phyloP scores from a whole-genome alignment of 192 early-diverging fungal genomes.

The Phycomyces blakesleeanus region DNA sequence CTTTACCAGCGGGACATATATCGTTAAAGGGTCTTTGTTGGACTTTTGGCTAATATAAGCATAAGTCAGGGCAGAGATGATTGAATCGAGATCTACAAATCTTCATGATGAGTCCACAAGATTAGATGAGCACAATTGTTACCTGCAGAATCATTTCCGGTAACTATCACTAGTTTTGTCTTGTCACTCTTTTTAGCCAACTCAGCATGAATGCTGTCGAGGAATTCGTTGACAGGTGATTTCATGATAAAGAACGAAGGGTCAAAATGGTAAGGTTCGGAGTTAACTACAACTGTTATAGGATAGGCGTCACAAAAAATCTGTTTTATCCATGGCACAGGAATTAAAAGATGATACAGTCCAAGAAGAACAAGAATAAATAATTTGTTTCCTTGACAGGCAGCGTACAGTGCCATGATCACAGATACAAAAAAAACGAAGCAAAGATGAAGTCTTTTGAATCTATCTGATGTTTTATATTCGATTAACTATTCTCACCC shows the following conservation, averaged over 20 bases:
- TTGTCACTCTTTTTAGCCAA: background rate
- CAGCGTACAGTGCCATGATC: too few species aligned
- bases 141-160: conserved; percentile 78
- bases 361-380: too few species aligned
- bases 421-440: too few species aligned
- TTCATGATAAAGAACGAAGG: conserved; percentile 1
- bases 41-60: conserved; percentile 43
- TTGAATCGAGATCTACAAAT: conserved; percentile 63
- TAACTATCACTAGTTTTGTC: conserved; percentile 41
- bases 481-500: too few species aligned
- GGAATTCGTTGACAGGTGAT: conserved; percentile 2
- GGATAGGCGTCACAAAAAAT: too few species aligned
- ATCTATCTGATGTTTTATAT: too few species aligned
- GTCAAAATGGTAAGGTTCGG: background rate
- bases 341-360: too few species aligned
- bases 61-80: conserved; percentile 54
- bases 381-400: too few species aligned
- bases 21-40: background rate
- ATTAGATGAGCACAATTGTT: conserved; percentile 1
- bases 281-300: too few species aligned
- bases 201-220: conserved; percentile 2
- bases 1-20: conserved; percentile 55
- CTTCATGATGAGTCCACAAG: background rate
- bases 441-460: too few species aligned
- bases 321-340: too few species aligned